A percentile compares a stretch with the other conserved stretches of the same genome.
Evolutionary conservation across 2,329 filamentous ascomycete species (phyloP).

Genomic region (Neofusicoccum umdonicola): DNA sequence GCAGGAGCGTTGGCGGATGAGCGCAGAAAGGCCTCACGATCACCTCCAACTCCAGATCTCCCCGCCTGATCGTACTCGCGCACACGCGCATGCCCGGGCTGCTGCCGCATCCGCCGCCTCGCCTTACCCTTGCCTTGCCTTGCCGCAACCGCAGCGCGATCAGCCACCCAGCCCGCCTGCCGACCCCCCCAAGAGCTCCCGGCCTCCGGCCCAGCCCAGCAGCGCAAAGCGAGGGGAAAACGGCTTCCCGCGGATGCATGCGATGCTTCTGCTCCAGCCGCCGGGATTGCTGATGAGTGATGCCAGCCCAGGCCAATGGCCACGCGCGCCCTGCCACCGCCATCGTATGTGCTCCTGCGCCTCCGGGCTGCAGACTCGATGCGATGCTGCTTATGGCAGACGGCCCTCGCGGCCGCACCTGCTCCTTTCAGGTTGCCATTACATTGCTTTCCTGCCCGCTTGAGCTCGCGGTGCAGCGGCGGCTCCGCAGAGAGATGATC

Average conservation of each 20-base stretch:
- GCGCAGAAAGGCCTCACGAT: constrained; percentile 8
- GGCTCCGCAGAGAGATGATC: background rate
- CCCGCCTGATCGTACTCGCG: constrained; percentile 9
- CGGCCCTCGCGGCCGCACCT: constrained; percentile 7
- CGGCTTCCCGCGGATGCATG: constrained; percentile 14
- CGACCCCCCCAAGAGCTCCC: background rate
- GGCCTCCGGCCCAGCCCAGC: background rate
- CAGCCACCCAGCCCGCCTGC: background rate
- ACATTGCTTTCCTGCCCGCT: constrained; percentile 6
- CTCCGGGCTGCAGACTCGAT: constrained; percentile 8
- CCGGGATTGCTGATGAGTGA: background rate
- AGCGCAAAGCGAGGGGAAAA: constrained; percentile 8
- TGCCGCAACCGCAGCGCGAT: constrained; percentile 6
- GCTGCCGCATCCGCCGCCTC: constrained; percentile 4
- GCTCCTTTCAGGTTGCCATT: constrained; percentile 9
- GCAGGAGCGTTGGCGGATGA: background rate
- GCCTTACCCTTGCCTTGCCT: constrained; percentile 12
- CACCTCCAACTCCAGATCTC: constrained; percentile 4
- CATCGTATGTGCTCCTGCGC: constrained; percentile 9
- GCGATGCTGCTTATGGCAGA: constrained; percentile 10
- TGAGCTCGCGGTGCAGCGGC: constrained; percentile 6
- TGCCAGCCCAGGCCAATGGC: background rate
- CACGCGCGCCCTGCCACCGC: background rate
- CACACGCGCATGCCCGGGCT: constrained; percentile 1
- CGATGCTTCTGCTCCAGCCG: constrained; percentile 1